phyloP scores from a whole-genome alignment of 495 filamentous ascomycete genomes.

The Chlorociboria aeruginascens region DNA sequence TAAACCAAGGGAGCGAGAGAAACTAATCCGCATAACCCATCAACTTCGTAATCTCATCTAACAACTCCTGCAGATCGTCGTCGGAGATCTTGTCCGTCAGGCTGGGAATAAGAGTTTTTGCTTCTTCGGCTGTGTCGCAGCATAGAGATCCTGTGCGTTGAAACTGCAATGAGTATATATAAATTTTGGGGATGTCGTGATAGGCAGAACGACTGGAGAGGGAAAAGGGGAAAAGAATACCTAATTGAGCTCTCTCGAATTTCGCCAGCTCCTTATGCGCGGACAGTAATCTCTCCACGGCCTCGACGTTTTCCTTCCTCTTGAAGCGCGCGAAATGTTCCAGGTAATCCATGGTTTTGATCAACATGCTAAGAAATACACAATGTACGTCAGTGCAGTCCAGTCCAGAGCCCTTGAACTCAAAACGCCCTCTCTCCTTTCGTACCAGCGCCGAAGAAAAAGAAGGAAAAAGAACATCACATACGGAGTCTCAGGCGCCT shows the following conservation, averaged over 20 bases:
- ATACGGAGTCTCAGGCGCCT: constrained; percentile 55
- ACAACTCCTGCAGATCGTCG: constrained; percentile 69
- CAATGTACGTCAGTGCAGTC: neutral
- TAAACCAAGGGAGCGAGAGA: neutral
- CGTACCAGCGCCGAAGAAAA: no score
- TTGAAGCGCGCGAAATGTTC: constrained; percentile 92
- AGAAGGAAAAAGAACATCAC: constrained; percentile 15
- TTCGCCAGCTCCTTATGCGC: constrained; percentile 67
- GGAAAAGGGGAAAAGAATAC: constrained; percentile 34
- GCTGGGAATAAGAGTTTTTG: constrained; percentile 90
- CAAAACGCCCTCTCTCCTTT: neutral
- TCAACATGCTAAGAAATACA: constrained; percentile 39
- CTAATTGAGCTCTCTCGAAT: constrained; percentile 88
- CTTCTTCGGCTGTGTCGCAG: constrained; percentile 86
- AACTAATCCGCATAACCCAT: constrained; percentile 24
- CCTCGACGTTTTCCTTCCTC: constrained; percentile 84
- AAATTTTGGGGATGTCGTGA: neutral
- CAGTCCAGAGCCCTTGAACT: neutral
- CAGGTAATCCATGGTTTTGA: constrained; percentile 80
- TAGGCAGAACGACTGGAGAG: neutral
- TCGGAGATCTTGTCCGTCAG: constrained; percentile 79
- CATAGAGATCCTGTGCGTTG: constrained; percentile 55
- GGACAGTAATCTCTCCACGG: constrained; percentile 72
- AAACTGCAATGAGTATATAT: neutral
- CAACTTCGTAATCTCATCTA: constrained; percentile 83